A percentile compares a stretch with the other conserved stretches of the same genome.
phyloP scores from a whole-genome alignment of 352 stramenopile genomes.

The Pseudoperonospora humuli region DNA sequence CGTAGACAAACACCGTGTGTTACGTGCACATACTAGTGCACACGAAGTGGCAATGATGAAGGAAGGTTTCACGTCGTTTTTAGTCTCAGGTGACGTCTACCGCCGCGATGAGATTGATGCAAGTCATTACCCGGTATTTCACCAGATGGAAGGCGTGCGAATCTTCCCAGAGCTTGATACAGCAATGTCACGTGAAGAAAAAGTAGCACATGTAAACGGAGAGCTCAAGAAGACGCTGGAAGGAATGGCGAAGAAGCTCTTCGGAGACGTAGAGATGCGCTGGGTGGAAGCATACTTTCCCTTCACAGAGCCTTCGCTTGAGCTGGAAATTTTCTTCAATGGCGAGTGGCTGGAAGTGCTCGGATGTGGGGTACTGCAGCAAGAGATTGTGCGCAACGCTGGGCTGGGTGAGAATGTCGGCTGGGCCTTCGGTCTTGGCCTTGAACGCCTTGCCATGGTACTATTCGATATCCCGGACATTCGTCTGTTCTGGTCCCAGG shows the following conservation, averaged over 20 bases:
- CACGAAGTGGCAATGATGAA: conserved; percentile 91
- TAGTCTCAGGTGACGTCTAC: conserved; percentile 95
- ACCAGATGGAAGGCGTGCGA: conserved; percentile 97
- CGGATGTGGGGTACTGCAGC: conserved; percentile 95
- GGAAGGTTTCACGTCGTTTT: conserved; percentile 84
- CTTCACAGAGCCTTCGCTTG: conserved; percentile 97
- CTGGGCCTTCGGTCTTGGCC: conserved; percentile 97
- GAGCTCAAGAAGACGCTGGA: conserved; percentile 95
- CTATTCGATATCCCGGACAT: conserved; percentile 99
- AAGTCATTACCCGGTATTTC: conserved; percentile 99
- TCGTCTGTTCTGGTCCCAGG: conserved; percentile 97
- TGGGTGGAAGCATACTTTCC: conserved; percentile 99
- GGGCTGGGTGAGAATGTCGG: conserved; percentile 83
- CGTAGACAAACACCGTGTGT: conserved; percentile 67
- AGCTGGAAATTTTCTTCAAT: conserved; percentile 98
- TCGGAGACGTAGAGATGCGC: conserved; percentile 91
- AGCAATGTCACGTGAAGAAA: conserved; percentile 54
- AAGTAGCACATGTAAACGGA: conserved; percentile 75
- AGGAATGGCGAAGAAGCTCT: conserved; percentile 90
- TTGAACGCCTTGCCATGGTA: conserved; percentile 98
- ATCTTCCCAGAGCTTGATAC: conserved; percentile 86
- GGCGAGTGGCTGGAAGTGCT: conserved; percentile 98
- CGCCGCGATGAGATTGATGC: conserved; percentile 98
- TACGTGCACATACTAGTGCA: conserved; percentile 88
- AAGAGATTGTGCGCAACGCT: conserved; percentile 89